Base-by-base conservation (phyloP, 2,329 filamentous ascomycete genomes). In the Cytospora leucostoma region DNA sequence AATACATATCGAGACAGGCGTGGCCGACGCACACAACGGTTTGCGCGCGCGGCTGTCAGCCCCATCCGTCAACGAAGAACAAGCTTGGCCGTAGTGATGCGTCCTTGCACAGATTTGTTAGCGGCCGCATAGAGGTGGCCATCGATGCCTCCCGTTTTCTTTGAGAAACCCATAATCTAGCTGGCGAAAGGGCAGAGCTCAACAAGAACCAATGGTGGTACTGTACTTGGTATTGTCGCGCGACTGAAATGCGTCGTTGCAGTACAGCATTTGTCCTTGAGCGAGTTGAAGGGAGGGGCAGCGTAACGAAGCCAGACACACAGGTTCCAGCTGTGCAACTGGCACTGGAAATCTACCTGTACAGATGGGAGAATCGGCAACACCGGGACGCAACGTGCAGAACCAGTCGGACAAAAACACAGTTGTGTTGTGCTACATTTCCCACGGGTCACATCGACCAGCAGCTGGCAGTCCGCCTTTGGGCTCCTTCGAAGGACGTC, bases 181-280 rank as follows among this genome's bases (percentile, higher is more conserved):
- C 32, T 15, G 33, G n/a, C 50, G 13, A 52, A 38, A 53, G 32
- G 61, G 32, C 32, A 37, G 40, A 51, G 50, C 38, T 55, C 55
- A 50, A 58, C 37, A 32, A 51, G 38, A 47, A 27, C 27, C 27
- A 27, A 27, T 19, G 37, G 44, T 58, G 40, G 12, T 38, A 35
- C 63, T 55, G 44, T 38, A 15, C 35, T 13, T 58, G 37, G 60
- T 55, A 62, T 54, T 49, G 56, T 65, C 56, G 49, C 60, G 60
- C 63, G 56, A 38, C 53, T 60, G 56, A 35, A 44, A 63, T 40
- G 35, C 56, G 52, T 49, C 63, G n/a, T 51, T 37, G 56, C 56
- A 40, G 52, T 56, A 65, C 63, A 65, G 52, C 63, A 62, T 34
- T 35, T 35, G 59, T 53, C 51, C 63, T 63, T 63, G 63, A 34